phyloP scores from a whole-genome alignment of 345 rosid species.

The Mercurialis annua region DNA sequence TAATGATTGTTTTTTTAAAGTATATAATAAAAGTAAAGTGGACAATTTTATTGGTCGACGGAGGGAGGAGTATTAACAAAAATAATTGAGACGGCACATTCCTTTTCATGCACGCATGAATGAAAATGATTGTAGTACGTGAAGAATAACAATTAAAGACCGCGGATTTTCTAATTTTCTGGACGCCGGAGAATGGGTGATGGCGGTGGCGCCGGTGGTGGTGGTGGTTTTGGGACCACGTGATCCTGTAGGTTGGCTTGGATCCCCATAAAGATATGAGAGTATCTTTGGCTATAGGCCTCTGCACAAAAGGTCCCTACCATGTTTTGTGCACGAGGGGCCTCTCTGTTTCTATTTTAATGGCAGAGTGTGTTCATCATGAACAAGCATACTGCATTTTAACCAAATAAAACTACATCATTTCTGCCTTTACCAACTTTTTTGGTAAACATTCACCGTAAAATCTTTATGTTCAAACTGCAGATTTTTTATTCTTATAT shows the following conservation, averaged over 20 bases:
- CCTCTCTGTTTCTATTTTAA: slow-evolving; percentile 1
- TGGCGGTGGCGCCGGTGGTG: background rate
- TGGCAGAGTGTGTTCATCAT: slow-evolving; percentile 14
- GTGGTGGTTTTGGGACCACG: slow-evolving; percentile 24
- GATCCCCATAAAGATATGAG: slow-evolving; percentile 53
- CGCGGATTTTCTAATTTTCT: slow-evolving; percentile 10
- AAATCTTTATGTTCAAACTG: no score
- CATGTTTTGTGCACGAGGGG: background rate
- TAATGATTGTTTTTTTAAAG: no score
- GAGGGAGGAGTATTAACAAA: no score
- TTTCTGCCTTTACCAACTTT: no score
- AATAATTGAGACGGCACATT: background rate
- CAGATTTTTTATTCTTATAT: no score
- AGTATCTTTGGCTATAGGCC: slow-evolving; percentile 34
- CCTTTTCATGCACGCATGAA: slow-evolving; percentile 28
- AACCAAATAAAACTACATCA: no score
- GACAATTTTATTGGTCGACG: no score
- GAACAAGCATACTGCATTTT: slow-evolving; percentile 15
- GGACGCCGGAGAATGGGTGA: background rate
- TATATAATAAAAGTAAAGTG: no score
- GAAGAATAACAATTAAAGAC: slow-evolving; percentile 2
- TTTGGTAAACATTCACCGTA: no score
- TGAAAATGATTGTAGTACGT: slow-evolving; percentile 3
- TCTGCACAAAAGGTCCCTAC: slow-evolving; percentile 12
- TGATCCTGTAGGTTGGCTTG: slow-evolving; percentile 37